Percentiles rank a stretch among this genome's conserved stretches.
phyloP scores from a whole-genome alignment of 1,284 basidiomycete species.

The Fistulina hepatica region DNA sequence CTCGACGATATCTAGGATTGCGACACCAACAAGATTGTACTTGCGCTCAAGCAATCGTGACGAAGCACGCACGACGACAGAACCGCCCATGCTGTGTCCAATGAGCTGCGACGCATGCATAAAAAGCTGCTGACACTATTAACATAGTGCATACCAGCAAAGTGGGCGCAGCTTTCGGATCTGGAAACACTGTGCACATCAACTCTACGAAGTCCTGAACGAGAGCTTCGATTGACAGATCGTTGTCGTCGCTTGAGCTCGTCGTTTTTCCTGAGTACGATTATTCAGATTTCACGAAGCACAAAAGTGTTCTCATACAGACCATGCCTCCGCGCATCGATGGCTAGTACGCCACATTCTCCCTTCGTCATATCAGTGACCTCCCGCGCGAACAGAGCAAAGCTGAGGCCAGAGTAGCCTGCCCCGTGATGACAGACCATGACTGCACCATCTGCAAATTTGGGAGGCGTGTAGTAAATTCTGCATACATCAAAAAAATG shows the following conservation, averaged over 20 bases:
- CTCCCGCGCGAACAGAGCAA: slow-evolving; percentile 80
- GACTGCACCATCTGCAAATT: slow-evolving; percentile 44
- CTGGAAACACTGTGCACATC: slow-evolving; percentile 58
- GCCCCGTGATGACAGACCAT: slow-evolving; percentile 94
- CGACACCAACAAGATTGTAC: slow-evolving; percentile 72
- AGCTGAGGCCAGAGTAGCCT: slow-evolving; percentile 82
- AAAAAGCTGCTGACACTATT: slow-evolving; percentile 1
- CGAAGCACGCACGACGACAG: slow-evolving; percentile 68
- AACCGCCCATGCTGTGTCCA: slow-evolving; percentile 89
- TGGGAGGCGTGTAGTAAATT: slow-evolving; percentile 46
- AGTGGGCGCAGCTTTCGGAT: slow-evolving; percentile 50
- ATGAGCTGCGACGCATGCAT: slow-evolving; percentile 42
- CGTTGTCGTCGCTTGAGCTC: slow-evolving; percentile 36
- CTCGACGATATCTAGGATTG: slow-evolving; percentile 94
- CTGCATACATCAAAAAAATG: too few species aligned
- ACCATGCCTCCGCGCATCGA: slow-evolving; percentile 90
- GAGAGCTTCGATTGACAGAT: slow-evolving; percentile 65
- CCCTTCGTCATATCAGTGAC: slow-evolving; percentile 51
- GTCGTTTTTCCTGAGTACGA: slow-evolving; percentile 55
- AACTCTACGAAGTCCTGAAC: slow-evolving; percentile 63
- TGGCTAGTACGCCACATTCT: slow-evolving; percentile 74
- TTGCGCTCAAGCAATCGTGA: slow-evolving; percentile 51
- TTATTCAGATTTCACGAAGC: neutral
- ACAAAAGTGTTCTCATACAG: slow-evolving; percentile 18
- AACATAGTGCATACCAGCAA: slow-evolving; percentile 47